Conservation (phyloP, 1,139 yeast genomes). For the Diutina mesorugosa region DNA sequence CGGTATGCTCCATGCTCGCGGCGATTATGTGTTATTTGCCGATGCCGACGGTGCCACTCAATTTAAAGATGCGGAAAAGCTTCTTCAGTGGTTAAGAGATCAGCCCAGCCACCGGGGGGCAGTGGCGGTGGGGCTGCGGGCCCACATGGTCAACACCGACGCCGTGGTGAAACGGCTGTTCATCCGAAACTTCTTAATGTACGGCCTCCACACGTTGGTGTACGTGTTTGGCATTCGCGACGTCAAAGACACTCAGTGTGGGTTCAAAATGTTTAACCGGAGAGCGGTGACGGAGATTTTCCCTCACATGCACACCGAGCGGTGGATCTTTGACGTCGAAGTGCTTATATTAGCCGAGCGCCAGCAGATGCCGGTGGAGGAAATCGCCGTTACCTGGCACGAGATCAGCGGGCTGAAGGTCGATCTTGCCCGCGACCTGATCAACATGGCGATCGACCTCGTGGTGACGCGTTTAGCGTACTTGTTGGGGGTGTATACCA, state of each 20-base stretch:
- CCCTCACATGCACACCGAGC: constrained; percentile 90
- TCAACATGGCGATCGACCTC: constrained; percentile 91
- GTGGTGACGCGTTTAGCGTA: constrained; percentile 87
- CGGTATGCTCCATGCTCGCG: constrained; percentile 70
- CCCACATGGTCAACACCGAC: constrained; percentile 93
- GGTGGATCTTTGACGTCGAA: constrained; percentile 98
- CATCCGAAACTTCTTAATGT: constrained; percentile 83
- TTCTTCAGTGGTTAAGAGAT: constrained; percentile 29
- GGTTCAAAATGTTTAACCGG: constrained; percentile 81
- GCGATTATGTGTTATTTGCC: constrained; percentile 70
- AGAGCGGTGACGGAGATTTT: constrained; percentile 53
- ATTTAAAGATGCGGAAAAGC: constrained; percentile 53
- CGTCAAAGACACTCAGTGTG: constrained; percentile 92
- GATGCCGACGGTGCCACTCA: constrained; percentile 97
- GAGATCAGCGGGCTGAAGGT: constrained; percentile 93
- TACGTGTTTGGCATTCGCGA: constrained; percentile 79
- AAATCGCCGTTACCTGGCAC: constrained; percentile 90
- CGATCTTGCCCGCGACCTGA: constrained; percentile 81
- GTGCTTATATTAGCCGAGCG: constrained; percentile 68
- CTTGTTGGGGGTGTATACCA: constrained; percentile 62
- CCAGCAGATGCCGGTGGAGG: constrained; percentile 53
- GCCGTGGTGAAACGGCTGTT: constrained; percentile 91
- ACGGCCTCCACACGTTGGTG: constrained; percentile 78
- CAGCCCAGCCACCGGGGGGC: constrained; percentile 19
- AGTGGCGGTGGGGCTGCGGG: constrained; percentile 84